Base-by-base conservation (phyloP, 2,329 filamentous ascomycete species). In the Pyrenochaeta sp. region DNA sequence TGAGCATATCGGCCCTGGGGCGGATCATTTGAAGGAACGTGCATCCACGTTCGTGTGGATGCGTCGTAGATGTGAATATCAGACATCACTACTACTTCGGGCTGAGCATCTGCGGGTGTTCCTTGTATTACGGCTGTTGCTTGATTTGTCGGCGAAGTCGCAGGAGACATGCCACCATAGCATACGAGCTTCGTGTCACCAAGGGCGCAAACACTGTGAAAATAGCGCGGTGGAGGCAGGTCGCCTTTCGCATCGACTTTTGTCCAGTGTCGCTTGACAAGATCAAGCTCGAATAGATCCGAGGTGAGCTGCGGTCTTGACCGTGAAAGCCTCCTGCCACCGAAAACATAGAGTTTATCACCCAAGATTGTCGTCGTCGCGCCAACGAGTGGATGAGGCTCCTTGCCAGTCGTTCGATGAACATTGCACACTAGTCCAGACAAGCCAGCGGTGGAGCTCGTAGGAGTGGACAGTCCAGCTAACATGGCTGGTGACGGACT, bases 11-110 rank as follows among this genome's bases (percentile, higher is more conserved):
- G 87, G 33, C 95, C 95, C 75, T 98, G 92, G 0, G 95, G 95
- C 0, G 91, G 83, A 50, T 97, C 92, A 41, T 87, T 84, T 0
- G 92, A 88, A 1, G 88, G 85, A 37, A 99, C 87, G 56, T 88
- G 91, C 17, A 90, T 94, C 95, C 95, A 99, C 42, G 84, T 89
- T 67, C 85, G 88, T 0, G 89, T 90, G 1, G 86, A 83, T 1
- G 95, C 91, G 74, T 99, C 94, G 75, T 92, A 98, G 29, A 99
- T 91, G 75, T 98, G 91, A 49, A 98, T 92, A 77, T 99, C 95
- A 6, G 94, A 97, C 93, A 99, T 97, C 51, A 98, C 95, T 1
- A 92, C 89, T 4, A 98, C 91, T 69, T 97, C 93, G 32, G 92
- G 87, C 64, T 92, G 90, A 49, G 87, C 81, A 58, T 93, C 90